Evolutionary conservation across 768 basidiomycete species (phyloP), one percentile per base, ranked within the genome.

Genomic region (Amanita jacksonii): DNA sequence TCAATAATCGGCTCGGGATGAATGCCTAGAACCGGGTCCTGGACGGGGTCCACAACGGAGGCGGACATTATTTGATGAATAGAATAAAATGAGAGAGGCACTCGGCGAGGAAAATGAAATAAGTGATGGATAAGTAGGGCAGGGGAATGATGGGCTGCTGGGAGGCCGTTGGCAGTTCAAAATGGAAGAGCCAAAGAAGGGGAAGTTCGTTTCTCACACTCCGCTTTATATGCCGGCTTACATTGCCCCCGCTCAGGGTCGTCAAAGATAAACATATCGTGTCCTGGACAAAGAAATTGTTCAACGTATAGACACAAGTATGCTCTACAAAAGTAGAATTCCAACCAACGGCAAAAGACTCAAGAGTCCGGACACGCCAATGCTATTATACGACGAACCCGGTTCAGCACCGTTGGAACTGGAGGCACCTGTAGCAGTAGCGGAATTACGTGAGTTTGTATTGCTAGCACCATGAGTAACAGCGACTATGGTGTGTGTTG

Each of bases 291-390:
- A 12, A 28, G 7, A 6, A 28, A 28, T 28, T 28, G 12, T 28
- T 12, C 12, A 28, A 6, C 12, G 6, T 12, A 6, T 12, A 6
- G 12, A 6, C 27, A 18, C 22, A 35, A 28, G 15, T 12, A 15
- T 13, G 20, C 9, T 28, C 65, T 59, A 75, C 43, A 76, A 62
- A 16, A 78, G 60, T 38, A 64, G 64, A 41, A 70, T 66, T 32
- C 76, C 76, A 43, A 75, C 57, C 34, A 77, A 51, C 16, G 76
- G 74, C 55, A 79, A 58, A 28, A 76, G 24, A 30, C 68, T 68
- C 37, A 71, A 73, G 19, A 77, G 51, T 12, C 74, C 70, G 51
- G 69, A 61, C 0, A 63, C 54, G 8, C 65, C 57, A 40, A 61
- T 51, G 31, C 30, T 20, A 45, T n/a, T n/a, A n/a, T n/a, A n/a